Evolutionary conservation across 345 rosid genomes (phyloP), one percentile per base, ranked within the genome.

Genomic region (Adansonia digitata): DNA sequence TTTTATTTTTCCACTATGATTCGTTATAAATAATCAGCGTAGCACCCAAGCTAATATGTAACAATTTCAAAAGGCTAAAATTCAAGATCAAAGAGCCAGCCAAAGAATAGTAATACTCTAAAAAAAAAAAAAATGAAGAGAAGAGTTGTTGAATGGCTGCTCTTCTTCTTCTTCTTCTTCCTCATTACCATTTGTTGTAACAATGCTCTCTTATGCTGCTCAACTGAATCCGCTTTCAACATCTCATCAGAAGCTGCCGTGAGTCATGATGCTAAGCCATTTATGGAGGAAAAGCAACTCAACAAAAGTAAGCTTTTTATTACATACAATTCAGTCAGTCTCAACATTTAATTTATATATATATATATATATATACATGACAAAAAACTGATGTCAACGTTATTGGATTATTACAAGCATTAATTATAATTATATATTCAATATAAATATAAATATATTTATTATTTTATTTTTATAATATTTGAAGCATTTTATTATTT

Each of bases 81-180:
- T 2, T 18, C 2, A 14, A 14, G 12, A 7, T 4, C 0, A n/a
- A 12, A 43, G 2, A 5, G 18, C 13, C 0, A 22, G 6, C n/a
- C 7, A 57, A 27, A 12, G 5, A 27, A 1, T 46, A 7, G 17
- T 22, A 2, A 26, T 5, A 42, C 11, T 42, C 46, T 11, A 57
- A 57, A 55, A n/a, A n/a, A n/a, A n/a, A n/a, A n/a, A n/a, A n/a
- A 22, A 7, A 51, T 70, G 74, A 70, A 51, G 74, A 70, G 2
- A 51, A 18, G 42, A 34, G 61, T 53, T 29, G 22, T 70, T 49
- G 9, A 20, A 31, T 70, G 61, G 60, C 46, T 70, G 43, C 13
- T 34, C 61, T 49, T 70, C 61, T 34, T 49, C 61, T 17, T 70
- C n/a, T n/a, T n/a, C n/a, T n/a, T n/a, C n/a, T n/a, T n/a, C n/a